Conservation (phyloP, 495 filamentous ascomycete species). For the Annulohypoxylon maeteangense region DNA sequence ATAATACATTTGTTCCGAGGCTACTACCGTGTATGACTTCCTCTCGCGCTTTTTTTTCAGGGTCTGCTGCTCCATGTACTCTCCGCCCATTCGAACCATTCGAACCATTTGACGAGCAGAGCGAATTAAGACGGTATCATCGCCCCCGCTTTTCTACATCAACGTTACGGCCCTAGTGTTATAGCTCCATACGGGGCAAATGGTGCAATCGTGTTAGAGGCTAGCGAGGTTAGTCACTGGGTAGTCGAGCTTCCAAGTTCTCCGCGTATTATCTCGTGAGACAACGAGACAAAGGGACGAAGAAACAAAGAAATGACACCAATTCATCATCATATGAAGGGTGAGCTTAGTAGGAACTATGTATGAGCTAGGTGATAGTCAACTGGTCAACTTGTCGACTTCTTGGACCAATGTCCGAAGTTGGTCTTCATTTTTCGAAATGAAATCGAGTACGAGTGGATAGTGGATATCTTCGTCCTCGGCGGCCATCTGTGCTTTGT, state of each 20-base stretch:
- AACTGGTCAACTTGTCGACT: not conserved
- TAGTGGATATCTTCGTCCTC: not conserved
- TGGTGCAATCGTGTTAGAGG: slow-evolving; percentile 40
- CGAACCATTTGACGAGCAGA: slow-evolving; percentile 23
- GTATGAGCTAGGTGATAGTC: not conserved
- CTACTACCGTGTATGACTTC: slow-evolving; percentile 22
- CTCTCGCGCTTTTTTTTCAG: slow-evolving; percentile 10
- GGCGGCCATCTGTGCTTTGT: slow-evolving; percentile 9
- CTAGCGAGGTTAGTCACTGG: slow-evolving; percentile 27
- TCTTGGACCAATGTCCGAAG: not conserved
- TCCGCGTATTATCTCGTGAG: slow-evolving; percentile 12
- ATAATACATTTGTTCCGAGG: slow-evolving; percentile 29
- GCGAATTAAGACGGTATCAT: slow-evolving; percentile 39
- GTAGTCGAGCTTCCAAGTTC: slow-evolving; percentile 16
- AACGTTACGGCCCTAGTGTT: slow-evolving; percentile 44
- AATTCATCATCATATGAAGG: not conserved
- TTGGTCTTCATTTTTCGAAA: slow-evolving; percentile 7
- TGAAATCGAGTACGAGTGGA: not conserved
- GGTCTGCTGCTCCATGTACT: slow-evolving; percentile 12
- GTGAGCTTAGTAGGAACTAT: slow-evolving; percentile 2
- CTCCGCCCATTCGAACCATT: no score
- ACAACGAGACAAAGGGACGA: no score
- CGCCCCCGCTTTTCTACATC: slow-evolving; percentile 37
- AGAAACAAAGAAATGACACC: slow-evolving; percentile 1
- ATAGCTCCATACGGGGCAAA: slow-evolving; percentile 41